Evolutionary conservation across 1,284 basidiomycete species (phyloP).

Genomic region (Malassezia slooffiae): DNA sequence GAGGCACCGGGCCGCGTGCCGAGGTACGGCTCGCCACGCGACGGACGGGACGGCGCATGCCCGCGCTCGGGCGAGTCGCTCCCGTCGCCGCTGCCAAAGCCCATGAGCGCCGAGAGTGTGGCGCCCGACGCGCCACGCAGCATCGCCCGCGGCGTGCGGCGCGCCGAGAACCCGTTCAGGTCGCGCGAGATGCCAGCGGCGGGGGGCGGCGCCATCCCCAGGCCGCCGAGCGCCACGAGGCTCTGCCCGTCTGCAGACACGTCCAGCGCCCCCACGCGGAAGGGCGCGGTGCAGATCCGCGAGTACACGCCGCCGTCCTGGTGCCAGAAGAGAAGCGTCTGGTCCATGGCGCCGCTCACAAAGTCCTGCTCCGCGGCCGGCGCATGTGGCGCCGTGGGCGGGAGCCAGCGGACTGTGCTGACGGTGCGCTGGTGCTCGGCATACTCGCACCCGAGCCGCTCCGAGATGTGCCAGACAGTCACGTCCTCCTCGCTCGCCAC

Average conservation of each 20-base stretch:
- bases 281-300: constrained; percentile 62
- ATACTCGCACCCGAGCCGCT: constrained; percentile 26
- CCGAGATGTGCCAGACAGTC: constrained; percentile 21
- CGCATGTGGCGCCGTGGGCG: too few species aligned
- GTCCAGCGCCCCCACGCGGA: constrained; percentile 75
- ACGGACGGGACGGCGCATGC: too few species aligned
- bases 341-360: constrained; percentile 79
- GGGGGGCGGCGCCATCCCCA: constrained; percentile 13
- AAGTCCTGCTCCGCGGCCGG: constrained; percentile 54
- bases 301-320: constrained; percentile 58
- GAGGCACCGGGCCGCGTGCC: too few species aligned
- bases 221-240: constrained; percentile 61
- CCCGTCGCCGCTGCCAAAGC: too few species aligned
- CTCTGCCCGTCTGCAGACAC: constrained; percentile 73
- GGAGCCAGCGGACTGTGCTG: constrained; percentile 74
- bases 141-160: too few species aligned
- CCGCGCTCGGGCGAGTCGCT: too few species aligned
- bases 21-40: too few species aligned
- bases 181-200: too few species aligned
- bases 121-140: too few species aligned
- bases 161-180: too few species aligned
- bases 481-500: constrained; percentile 27
- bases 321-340: constrained; percentile 71
- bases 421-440: constrained; percentile 73
- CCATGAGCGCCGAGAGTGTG: too few species aligned